phyloP scores from a whole-genome alignment of 108 stramenopile species.

The Chaetoceros muelleri region DNA sequence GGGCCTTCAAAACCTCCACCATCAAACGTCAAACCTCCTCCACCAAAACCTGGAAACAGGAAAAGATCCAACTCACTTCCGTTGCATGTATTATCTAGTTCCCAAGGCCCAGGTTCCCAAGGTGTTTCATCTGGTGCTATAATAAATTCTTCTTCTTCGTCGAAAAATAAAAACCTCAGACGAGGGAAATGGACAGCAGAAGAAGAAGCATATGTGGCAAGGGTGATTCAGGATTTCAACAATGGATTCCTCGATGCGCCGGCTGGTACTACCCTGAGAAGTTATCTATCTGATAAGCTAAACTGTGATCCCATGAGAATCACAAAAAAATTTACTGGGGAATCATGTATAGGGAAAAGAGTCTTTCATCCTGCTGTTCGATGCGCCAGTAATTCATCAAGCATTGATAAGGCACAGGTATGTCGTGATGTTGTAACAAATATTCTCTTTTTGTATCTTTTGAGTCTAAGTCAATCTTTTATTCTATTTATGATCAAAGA shows the following conservation, averaged over 20 bases:
- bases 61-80: too few species aligned
- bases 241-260: conserved; percentile 85
- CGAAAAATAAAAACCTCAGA: conserved; percentile 28
- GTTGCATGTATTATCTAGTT: too few species aligned
- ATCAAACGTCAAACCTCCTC: too few species aligned
- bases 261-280: conserved; percentile 91
- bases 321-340: conserved; percentile 98
- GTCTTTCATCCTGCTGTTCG: conserved; percentile 74
- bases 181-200: conserved; percentile 92
- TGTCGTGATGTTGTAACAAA: conserved; percentile 6
- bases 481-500: too few species aligned
- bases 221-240: conserved; percentile 91
- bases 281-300: conserved; percentile 90
- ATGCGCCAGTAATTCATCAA: conserved; percentile 33
- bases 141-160: not conserved
- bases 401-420: conserved; percentile 67
- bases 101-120: too few species aligned
- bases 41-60: too few species aligned
- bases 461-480: too few species aligned
- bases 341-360: conserved; percentile 88
- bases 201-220: conserved; percentile 90
- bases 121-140: too few species aligned
- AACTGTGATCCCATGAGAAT: conserved; percentile 99
- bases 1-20: too few species aligned
- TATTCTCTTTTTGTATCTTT: too few species aligned